Percentiles rank a stretch among this genome's conserved stretches.
These are phyloP conservation scores for Plasmodium cynomolgi DNA, from an alignment of 169 alveolate genomes.

Conservation along the genomic window DNA sequence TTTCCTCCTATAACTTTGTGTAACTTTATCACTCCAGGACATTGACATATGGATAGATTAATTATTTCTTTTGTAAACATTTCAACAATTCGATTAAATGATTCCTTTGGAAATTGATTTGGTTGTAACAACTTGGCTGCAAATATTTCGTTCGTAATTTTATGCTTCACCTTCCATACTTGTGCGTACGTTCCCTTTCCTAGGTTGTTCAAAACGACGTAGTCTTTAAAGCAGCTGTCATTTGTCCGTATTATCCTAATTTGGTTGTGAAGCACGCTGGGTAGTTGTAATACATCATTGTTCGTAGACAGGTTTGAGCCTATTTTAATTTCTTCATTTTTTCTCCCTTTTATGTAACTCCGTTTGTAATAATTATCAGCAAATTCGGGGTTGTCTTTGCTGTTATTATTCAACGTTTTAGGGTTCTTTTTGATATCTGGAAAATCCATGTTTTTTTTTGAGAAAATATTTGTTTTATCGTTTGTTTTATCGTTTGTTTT, in stretches of 20 bases:
- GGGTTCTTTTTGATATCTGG: conserved; percentile 12
- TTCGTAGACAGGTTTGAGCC: conserved; percentile 43
- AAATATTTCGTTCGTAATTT: conserved; percentile 79
- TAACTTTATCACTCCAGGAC: conserved; percentile 87
- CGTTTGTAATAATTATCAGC: conserved; percentile 23
- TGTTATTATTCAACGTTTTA: conserved; percentile 10
- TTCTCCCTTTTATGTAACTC: conserved; percentile 17
- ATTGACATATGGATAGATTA: conserved; percentile 84
- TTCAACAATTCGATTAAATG: conserved; percentile 82
- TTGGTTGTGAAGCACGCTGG: conserved; percentile 56
- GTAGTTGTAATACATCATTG: conserved; percentile 63
- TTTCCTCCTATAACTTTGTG: conserved; percentile 85
- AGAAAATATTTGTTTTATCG: background rate
- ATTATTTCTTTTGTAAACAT: conserved; percentile 86
- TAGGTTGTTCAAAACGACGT: conserved; percentile 68
- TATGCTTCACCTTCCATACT: conserved; percentile 85
- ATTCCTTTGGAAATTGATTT: conserved; percentile 82
- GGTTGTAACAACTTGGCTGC: conserved; percentile 89
- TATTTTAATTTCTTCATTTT: conserved; percentile 48
- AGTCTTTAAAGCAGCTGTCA: conserved; percentile 69
- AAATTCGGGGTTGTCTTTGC: conserved; percentile 13
- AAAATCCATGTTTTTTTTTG: conserved; percentile 38
- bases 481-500: background rate
- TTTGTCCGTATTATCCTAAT: conserved; percentile 54
- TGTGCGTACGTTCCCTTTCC: conserved; percentile 89